phyloP scores from a whole-genome alignment of 1,284 basidiomycete genomes.

The Leccinum fallax region DNA sequence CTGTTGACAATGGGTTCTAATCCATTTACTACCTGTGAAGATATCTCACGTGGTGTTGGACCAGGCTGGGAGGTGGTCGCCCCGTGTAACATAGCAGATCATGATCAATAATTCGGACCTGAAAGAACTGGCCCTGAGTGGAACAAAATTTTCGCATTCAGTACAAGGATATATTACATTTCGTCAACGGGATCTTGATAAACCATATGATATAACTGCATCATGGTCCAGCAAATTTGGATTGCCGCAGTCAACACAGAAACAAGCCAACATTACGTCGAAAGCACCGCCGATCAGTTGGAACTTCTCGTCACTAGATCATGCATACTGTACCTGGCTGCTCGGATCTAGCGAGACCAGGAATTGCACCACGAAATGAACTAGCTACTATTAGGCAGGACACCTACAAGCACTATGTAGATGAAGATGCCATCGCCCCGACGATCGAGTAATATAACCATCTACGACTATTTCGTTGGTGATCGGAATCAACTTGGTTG shows the following conservation, averaged over 20 bases:
- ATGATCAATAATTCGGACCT: background rate
- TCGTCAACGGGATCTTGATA: background rate
- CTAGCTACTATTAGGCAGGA: background rate
- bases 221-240: background rate
- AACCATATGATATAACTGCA: background rate
- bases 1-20: background rate
- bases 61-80: too few relatives aligned
- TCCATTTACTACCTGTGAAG: background rate
- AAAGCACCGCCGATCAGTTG: background rate
- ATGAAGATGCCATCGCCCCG: background rate
- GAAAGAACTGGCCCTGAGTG: background rate
- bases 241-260: background rate
- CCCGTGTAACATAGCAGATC: background rate
- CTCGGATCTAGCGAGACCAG: background rate
- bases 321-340: background rate
- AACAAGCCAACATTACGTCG: background rate
- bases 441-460: background rate
- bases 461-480: background rate
- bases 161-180: background rate
- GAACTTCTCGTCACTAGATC: background rate
- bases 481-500: background rate
- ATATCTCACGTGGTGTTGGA: background rate
- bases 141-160: background rate
- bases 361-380: background rate
- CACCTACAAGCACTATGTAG: background rate